Percentiles rank a stretch among this genome's conserved stretches.
Conservation (phyloP, 164 flowering plant species). For the Tetrastigma voinierianum region DNA sequence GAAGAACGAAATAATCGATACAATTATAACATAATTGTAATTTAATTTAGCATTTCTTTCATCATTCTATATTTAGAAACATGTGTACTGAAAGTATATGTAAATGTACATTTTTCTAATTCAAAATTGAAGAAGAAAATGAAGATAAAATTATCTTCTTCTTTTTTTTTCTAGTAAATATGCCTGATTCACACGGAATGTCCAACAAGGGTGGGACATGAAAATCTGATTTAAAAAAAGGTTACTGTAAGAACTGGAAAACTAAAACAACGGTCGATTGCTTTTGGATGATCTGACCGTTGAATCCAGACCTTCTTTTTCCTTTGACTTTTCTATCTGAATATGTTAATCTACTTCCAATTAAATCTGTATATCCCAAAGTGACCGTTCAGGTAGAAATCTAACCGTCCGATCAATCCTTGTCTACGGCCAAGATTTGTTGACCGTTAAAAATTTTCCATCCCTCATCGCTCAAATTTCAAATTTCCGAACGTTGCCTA, state of each 20-base stretch:
- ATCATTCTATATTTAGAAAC: too few relatives aligned
- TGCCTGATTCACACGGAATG: too few relatives aligned
- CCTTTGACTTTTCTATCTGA: slow-evolving; percentile 6
- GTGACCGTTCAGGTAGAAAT: slow-evolving; percentile 18
- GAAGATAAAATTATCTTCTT: too few relatives aligned
- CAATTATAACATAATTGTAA: too few relatives aligned
- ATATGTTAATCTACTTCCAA: not conserved
- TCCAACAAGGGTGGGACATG: not conserved
- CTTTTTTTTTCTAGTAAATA: too few relatives aligned
- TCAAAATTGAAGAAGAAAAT: too few relatives aligned
- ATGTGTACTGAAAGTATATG: too few relatives aligned
- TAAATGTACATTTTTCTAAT: too few relatives aligned
- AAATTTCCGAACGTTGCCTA: slow-evolving; percentile 11
- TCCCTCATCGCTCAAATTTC: slow-evolving; percentile 7
- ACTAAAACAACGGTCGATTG: not conserved
- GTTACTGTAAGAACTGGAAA: not conserved
- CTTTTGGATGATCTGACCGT: slow-evolving; percentile 20
- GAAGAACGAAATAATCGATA: too few relatives aligned
- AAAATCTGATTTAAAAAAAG: not conserved
- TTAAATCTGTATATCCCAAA: too few relatives aligned
- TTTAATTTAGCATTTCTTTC: too few relatives aligned
- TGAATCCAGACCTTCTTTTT: not conserved
- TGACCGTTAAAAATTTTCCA: slow-evolving; percentile 29
- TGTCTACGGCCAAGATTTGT: slow-evolving; percentile 24
- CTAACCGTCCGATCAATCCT: slow-evolving; percentile 16